Evolutionary conservation across 345 rosid genomes (phyloP).

Genomic region (Microcos paniculata): DNA sequence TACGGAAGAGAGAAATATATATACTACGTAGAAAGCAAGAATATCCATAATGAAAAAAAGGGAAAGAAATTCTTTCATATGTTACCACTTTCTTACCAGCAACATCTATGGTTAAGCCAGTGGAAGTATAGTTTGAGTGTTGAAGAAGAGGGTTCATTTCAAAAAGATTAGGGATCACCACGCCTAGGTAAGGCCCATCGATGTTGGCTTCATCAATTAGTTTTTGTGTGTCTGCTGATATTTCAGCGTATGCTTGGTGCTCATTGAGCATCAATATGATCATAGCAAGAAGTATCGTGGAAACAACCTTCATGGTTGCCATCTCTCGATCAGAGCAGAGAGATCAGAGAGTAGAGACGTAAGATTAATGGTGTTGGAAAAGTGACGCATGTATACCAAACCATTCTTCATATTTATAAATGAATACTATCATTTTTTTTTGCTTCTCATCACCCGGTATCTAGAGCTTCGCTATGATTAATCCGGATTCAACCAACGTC

Average conservation of each 20-base stretch:
- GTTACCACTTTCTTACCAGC: background rate
- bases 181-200: constrained; percentile 18
- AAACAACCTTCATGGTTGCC: constrained; percentile 3
- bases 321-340: background rate
- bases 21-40: background rate
- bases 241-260: background rate
- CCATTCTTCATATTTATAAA: too few species aligned
- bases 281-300: background rate
- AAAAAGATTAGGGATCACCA: constrained; percentile 24
- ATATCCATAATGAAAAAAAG: background rate
- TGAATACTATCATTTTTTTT: too few species aligned
- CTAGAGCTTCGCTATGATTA: too few species aligned
- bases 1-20: background rate
- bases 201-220: constrained; percentile 7
- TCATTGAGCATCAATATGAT: background rate
- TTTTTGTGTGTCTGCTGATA: background rate
- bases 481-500: too few species aligned
- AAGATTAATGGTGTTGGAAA: too few species aligned
- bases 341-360: too few species aligned
- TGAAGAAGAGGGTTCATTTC: constrained; percentile 31
- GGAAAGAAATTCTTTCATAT: too few species aligned
- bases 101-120: constrained; percentile 6
- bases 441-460: too few species aligned
- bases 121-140: constrained; percentile 10
- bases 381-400: too few species aligned